A percentile compares a stretch with the other conserved stretches of the same genome.
Evolutionary conservation across 2,329 filamentous ascomycete genomes (phyloP).

Genomic region (Torrubiellomyces zombiae): DNA sequence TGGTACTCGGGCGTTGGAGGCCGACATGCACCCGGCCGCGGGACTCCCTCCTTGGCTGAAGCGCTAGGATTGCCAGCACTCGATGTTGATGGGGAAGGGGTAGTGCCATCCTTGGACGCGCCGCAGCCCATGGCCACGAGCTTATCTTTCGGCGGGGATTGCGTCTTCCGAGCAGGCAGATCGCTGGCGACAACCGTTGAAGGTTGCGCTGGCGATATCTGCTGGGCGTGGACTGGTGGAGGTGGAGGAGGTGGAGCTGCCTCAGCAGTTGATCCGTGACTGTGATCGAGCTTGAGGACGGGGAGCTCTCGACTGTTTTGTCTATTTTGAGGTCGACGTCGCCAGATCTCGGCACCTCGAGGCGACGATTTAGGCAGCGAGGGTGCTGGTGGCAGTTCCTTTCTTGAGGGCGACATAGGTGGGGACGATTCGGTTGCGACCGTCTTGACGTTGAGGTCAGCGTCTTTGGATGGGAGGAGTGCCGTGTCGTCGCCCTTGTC

Average conservation of each 20-base stretch:
- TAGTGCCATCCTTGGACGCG: slow-evolving; percentile 16
- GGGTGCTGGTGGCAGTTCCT: slow-evolving; percentile 4
- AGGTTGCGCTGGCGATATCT: slow-evolving; percentile 3
- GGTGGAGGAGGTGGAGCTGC: slow-evolving; percentile 9
- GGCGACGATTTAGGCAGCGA: slow-evolving; percentile 11
- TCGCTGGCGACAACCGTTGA: slow-evolving; percentile 7
- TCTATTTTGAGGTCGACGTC: slow-evolving; percentile 31
- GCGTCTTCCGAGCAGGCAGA: too few relatives aligned
- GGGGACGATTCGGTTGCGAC: too few relatives aligned
- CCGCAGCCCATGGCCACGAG: slow-evolving; percentile 15
- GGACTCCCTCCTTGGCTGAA: neutral
- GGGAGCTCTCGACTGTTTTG: slow-evolving; percentile 29
- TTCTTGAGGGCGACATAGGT: too few relatives aligned
- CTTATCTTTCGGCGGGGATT: too few relatives aligned
- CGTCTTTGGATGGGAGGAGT: too few relatives aligned
- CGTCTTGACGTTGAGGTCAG: slow-evolving; percentile 1
- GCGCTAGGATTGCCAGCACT: slow-evolving; percentile 1
- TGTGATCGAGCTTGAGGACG: slow-evolving; percentile 29
- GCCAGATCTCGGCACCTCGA: slow-evolving; percentile 24
- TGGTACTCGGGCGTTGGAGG: slow-evolving; percentile 34
- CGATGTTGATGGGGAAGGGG: too few relatives aligned
- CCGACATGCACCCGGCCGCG: too few relatives aligned
- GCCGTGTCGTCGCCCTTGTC: too few relatives aligned
- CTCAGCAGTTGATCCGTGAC: slow-evolving; percentile 35
- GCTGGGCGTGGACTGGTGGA: too few relatives aligned